These are phyloP conservation scores for Fusarium ramigenum DNA, from an alignment of 2,329 filamentous ascomycete genomes.

Conservation along the genomic window DNA sequence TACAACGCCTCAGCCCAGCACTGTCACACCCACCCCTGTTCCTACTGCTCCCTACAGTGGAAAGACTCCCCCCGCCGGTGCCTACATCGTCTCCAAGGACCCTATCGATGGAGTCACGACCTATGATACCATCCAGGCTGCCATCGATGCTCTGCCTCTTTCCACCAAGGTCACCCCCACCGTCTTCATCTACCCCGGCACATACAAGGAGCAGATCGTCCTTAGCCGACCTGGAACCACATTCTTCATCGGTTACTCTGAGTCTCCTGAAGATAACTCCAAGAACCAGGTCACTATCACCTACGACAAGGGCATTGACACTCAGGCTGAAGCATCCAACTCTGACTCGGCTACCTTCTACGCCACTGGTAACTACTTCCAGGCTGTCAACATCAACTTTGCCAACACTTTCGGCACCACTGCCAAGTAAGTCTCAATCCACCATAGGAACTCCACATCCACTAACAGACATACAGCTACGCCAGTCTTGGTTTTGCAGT, in stretches of 20 bases:
- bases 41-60: conserved; percentile 49
- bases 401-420: conserved; percentile 35
- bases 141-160: conserved; percentile 52
- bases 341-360: conserved; percentile 41
- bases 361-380: conserved; percentile 38
- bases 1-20: conserved; percentile 32
- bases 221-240: conserved; percentile 25
- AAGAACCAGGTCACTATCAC: conserved; percentile 39
- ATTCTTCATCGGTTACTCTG: conserved; percentile 36
- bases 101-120: conserved; percentile 18
- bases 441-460: fast-evolving
- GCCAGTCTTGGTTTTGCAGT: conserved; percentile 58
- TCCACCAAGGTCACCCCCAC: conserved; percentile 41
- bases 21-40: conserved; percentile 19
- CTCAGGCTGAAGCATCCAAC: conserved; percentile 35
- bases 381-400: conserved; percentile 41
- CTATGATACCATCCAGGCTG: conserved; percentile 39
- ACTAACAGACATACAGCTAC: conserved; percentile 43
- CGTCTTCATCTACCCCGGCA: conserved; percentile 38
- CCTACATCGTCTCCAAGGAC: conserved; percentile 36
- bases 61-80: conserved; percentile 44
- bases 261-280: conserved; percentile 38
- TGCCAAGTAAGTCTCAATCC: conserved; percentile 14
- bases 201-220: conserved; percentile 36
- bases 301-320: conserved; percentile 36